These are phyloP conservation scores for Delphinella strobiligena DNA, from an alignment of 2,329 filamentous ascomycete genomes.

Conservation along the genomic window DNA sequence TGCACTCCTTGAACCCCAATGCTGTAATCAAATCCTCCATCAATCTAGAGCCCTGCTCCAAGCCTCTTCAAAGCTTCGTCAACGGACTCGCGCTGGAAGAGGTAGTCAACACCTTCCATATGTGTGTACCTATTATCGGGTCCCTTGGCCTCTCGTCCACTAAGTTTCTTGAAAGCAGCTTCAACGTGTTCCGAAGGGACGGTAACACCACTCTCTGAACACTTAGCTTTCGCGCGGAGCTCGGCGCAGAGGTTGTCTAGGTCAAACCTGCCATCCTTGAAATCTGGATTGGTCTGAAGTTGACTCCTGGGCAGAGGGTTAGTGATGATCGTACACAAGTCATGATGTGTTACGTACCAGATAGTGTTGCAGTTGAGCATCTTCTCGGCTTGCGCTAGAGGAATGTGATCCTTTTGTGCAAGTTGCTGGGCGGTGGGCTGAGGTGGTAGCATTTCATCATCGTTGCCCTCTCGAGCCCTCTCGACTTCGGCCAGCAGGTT, in stretches of 20 bases:
- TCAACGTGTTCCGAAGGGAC: constrained; percentile 85
- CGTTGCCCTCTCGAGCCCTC: constrained; percentile 55
- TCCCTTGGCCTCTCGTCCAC: constrained; percentile 20
- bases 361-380: constrained; percentile 82
- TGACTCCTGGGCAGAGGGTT: constrained; percentile 59
- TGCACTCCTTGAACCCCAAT: no score
- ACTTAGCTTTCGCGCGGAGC: constrained; percentile 89
- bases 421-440: constrained; percentile 5
- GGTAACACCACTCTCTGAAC: constrained; percentile 79
- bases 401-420: constrained; percentile 34
- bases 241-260: constrained; percentile 88
- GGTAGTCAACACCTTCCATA: constrained; percentile 8
- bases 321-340: constrained; percentile 21
- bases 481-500: constrained; percentile 71
- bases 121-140: constrained; percentile 3
- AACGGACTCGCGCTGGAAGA: constrained; percentile 18
- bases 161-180: constrained; percentile 36
- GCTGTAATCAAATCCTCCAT: no score
- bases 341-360: constrained; percentile 52
- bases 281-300: constrained; percentile 73
- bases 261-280: constrained; percentile 83
- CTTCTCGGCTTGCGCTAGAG: constrained; percentile 40
- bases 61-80: constrained; percentile 16
- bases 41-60: no score
- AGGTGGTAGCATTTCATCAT: constrained; percentile 36